phyloP scores from a whole-genome alignment of 116 monocot genomes.

The Phalaenopsis hybrid region DNA sequence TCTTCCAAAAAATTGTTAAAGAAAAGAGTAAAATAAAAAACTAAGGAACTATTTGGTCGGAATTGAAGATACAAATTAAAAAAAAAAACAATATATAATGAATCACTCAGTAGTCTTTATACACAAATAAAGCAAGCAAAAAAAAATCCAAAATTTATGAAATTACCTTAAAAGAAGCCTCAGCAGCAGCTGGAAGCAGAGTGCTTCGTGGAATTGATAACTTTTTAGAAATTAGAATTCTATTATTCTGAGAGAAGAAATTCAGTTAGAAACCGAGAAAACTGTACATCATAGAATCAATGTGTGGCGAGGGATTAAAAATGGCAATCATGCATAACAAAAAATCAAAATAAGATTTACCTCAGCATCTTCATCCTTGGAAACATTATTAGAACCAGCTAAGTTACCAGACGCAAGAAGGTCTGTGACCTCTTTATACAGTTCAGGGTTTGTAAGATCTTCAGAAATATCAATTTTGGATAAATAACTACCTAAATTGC shows the following conservation, averaged over 20 bases:
- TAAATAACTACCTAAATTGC: slow-evolving; percentile 28
- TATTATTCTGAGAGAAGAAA: slow-evolving; percentile 25
- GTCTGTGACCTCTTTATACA: slow-evolving; percentile 39
- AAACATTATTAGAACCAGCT: slow-evolving; percentile 3
- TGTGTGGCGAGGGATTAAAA: background rate
- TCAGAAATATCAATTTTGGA: slow-evolving; percentile 62
- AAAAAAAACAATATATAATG: no score
- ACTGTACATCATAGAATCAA: background rate
- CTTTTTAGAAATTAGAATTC: slow-evolving; percentile 2
- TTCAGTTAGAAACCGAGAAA: background rate
- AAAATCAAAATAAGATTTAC: slow-evolving; percentile 11
- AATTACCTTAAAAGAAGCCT: slow-evolving; percentile 52
- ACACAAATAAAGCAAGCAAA: background rate
- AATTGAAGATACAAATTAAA: no score
- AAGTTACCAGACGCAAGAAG: slow-evolving; percentile 14
- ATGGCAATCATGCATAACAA: background rate
- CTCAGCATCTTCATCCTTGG: slow-evolving; percentile 17
- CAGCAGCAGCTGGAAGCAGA: slow-evolving; percentile 22
- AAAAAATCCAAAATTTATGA: no score
- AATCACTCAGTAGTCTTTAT: background rate
- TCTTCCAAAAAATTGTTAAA: no score
- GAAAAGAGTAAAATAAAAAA: no score
- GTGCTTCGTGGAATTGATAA: slow-evolving; percentile 11
- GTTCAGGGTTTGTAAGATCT: slow-evolving; percentile 42
- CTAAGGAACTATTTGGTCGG: no score